Evolutionary conservation across 2,329 filamentous ascomycete species (phyloP).

Genomic region (Penicillium sp.): DNA sequence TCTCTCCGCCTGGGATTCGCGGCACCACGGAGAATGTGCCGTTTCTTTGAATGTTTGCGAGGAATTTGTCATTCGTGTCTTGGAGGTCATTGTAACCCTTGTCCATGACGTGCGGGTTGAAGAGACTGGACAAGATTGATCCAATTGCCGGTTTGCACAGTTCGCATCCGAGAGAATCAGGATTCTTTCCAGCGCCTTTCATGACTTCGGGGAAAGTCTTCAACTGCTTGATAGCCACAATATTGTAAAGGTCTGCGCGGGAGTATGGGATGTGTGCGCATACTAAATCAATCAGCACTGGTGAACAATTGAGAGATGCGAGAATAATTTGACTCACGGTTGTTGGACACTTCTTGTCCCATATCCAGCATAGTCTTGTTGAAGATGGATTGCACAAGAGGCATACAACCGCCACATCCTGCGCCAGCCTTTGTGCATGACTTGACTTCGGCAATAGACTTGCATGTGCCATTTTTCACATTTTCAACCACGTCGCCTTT

Average conservation of each 20-base stretch:
- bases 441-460: constrained; percentile 79
- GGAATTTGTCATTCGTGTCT: constrained; percentile 85
- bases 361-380: constrained; percentile 82
- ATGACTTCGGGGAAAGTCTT: constrained; percentile 74
- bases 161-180: constrained; percentile 77
- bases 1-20: constrained; percentile 79
- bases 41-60: constrained; percentile 89
- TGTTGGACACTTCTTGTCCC: constrained; percentile 84
- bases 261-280: constrained; percentile 84
- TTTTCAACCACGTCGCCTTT: constrained; percentile 75
- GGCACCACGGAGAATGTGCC: constrained; percentile 89
- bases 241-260: constrained; percentile 85
- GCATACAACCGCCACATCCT: constrained; percentile 87
- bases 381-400: constrained; percentile 85
- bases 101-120: constrained; percentile 81
- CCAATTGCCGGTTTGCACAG: constrained; percentile 81
- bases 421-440: constrained; percentile 89
- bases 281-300: constrained; percentile 43
- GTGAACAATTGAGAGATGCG: too few species aligned
- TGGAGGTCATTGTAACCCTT: constrained; percentile 71
- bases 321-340: constrained; percentile 44
- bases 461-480: constrained; percentile 78
- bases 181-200: constrained; percentile 72
- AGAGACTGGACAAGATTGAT: constrained; percentile 78
- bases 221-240: constrained; percentile 78